A percentile compares a stretch with the other conserved stretches of the same genome.
Evolutionary conservation across 805 yeast species (phyloP).

Genomic region (Maudiozyma pseudohumilis): DNA sequence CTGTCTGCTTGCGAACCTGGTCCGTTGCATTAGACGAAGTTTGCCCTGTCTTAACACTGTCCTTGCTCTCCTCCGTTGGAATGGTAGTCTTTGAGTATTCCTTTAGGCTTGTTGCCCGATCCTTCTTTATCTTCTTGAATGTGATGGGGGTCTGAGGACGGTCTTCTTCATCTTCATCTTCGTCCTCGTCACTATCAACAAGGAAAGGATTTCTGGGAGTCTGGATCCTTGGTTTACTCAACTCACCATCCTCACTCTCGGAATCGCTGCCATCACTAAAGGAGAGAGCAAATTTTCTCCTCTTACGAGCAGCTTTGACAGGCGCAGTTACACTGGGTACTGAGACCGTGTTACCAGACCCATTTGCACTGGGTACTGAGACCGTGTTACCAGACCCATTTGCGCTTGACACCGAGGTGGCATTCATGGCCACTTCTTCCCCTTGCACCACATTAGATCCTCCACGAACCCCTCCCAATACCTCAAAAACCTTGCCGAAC

Average conservation of each 20-base stretch:
- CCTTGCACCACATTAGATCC: not conserved
- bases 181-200: too few species aligned
- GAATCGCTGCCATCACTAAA: constrained; percentile 8
- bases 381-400: not conserved
- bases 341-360: not conserved
- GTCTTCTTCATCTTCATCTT: constrained; percentile 4
- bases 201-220: too few species aligned
- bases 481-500: constrained; percentile 7
- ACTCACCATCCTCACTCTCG: too few species aligned
- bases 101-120: constrained; percentile 13
- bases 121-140: constrained; percentile 18
- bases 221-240: too few species aligned
- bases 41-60: not conserved
- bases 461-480: not conserved
- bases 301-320: not conserved
- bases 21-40: not conserved
- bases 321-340: not conserved
- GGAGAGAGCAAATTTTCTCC: not conserved
- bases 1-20: not conserved
- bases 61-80: not conserved
- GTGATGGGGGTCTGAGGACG: constrained; percentile 1
- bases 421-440: too few species aligned
- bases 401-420: too few species aligned
- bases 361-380: too few species aligned
- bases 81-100: constrained; percentile 9